Base-by-base conservation (phyloP, 2,329 filamentous ascomycete species). In the Diplodia seriata region DNA sequence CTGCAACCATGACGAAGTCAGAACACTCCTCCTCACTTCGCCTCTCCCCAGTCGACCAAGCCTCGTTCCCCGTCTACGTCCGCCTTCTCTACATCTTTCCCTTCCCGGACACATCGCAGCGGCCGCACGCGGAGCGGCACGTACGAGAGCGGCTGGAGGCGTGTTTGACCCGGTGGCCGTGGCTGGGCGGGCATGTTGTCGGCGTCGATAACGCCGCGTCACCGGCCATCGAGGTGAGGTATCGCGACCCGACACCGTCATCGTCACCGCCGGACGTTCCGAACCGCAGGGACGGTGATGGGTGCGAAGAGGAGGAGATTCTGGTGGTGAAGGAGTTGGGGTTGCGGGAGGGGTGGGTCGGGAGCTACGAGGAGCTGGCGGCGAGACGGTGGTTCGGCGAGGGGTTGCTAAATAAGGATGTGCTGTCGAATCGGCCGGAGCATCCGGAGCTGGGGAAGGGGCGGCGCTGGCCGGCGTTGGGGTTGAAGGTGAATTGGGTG, bases 401-500 rank as follows among this genome's bases (percentile, higher is more conserved):
- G 36, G 36, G 31, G 31, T 9, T 40, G 36, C 14, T 40, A 4
- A 12, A 18, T 4, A 43, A 38, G 12, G 23, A 43, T 7, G 12
- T 29, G 11, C n/a, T 59, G 5, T 59, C 55, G n/a, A 29, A 26
- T 7, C 23, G 40, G 12, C 23, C 55, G 9, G 3, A 9, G 36
- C 55, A 59, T 20, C 38, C 55, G 55, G 20, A 15, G 11, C 9
- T 15, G 36, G 12, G 36, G 11, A 12, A 40, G 14, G 3, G 4
- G 36, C 36, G 14, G 36, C 11, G 36, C 4, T 29, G 15, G 12
- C 64, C 64, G 5, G 64, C 43, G n/a, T 23, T 50, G 2, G 64
- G 54, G 14, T 2, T 67, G 40, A 55, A 67, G 43, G 65, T 31
- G 2, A 67, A 53, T 23, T 67, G 43, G 36, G 6, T 67, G 11